Evolutionary conservation across 768 basidiomycete genomes (phyloP), one percentile per base, ranked within the genome.

Genomic region (Tephrocybe sp.): DNA sequence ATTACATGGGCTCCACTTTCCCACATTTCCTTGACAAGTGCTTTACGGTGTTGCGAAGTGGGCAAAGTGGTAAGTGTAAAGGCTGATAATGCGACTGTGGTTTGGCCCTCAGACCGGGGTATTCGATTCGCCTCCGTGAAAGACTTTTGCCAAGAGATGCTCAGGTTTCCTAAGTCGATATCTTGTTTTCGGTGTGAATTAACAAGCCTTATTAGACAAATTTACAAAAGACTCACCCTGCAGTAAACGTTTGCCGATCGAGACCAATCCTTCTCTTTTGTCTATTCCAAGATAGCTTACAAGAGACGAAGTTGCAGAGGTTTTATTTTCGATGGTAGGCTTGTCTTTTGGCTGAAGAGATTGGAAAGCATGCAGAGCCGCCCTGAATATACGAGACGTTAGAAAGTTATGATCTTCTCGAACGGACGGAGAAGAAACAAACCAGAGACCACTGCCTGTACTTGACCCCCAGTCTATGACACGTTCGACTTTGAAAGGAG

Each of bases 381-480:
- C 89, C 88, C 87, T 91, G 54, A 42, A 13, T 42, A 49, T 29
- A 19, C 19, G 54, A 45, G 50, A 53, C 38, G 57, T 45, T 49
- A 38, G 58, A 23, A 24, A 24, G n/a, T n/a, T n/a, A n/a, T 16
- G 45, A 37, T 23, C 44, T 45, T 15, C 37, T 7, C 42, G 34
- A 49, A 21, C 13, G 33, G 13, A 15, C 31, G 33, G 29, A 47
- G 31, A 37, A 1, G 25, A 49, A 21, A 30, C 75, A 30, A 59
- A 93, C 92, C 93, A 94, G 23, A 94, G 74, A 1, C 84, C 91
- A 58, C 85, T 88, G 10, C 91, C 92, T 0, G 85, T 82, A 8
- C 82, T 91, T 45, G 85, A 76, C 10, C 93, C 92, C 85, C 88
- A 94, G 58, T 95, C 92, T 34, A 92, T 71, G 10, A 95, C 70